Base-by-base conservation (phyloP, 164 flowering plant genomes). In the Vitis amurensis region DNA sequence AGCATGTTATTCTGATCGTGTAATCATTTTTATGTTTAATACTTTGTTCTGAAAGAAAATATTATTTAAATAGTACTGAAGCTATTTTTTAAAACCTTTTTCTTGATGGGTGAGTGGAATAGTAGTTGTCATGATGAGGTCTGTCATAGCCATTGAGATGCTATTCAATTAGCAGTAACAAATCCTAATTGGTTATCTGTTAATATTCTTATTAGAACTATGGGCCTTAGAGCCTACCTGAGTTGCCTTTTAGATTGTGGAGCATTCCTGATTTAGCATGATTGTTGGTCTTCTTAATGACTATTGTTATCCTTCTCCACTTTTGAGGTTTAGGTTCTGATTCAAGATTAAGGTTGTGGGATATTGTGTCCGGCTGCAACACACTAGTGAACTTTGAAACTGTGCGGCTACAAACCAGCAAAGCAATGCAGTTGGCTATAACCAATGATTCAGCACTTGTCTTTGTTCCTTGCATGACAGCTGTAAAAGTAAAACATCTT, bases 331-430 rank as follows among this genome's bases (percentile, higher is more conserved):
- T 88, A 95, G 98, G 98, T 60, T 91, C 99, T 61, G 98, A 93
- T 84, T 95, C 98, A 64, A 85, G 99, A 80, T 70, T 93, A 70
- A 83, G 89, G 78, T 78, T 91, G 78, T 91, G 98, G 99, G 98
- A 93, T 71, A 69, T 91, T 55, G 88, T 88, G 78, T 91, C 99
- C 71, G 97, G 99, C 51, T 80, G 87, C 86, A 90, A 93, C 76
- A 93, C 97, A 23, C 85, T 93, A 59, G 93, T 95, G 68, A 91
- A 95, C 73, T 93, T 71, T 80, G 99, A 90, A 77, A 83, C 86
- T 56, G 73, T 71, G 2, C 93, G 93, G 53, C 77, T 95, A 10
- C 97, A 88, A 70, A 82, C 85, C 51, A 87, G 81, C 74, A 95
- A 89, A 75, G 76, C 85, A 17, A 79, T 88, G 61, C 97, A 95